Evolutionary conservation across 1,284 basidiomycete species (phyloP), one percentile per base, ranked within the genome.

Genomic region (Pseudomicrostroma phylloplanum): DNA sequence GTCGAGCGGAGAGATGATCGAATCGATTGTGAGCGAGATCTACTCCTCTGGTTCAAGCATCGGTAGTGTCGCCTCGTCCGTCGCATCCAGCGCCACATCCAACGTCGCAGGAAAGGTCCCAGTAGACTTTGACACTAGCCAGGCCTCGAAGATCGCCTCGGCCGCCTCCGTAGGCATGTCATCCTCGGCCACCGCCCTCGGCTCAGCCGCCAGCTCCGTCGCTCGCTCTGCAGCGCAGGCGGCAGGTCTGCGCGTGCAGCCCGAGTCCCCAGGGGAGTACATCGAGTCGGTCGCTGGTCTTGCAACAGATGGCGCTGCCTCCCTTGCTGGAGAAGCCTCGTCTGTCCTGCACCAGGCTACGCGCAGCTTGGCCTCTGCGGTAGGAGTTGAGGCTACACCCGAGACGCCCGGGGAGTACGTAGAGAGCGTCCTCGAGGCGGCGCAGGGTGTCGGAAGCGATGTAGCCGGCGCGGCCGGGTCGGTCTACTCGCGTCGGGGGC

Each of bases 281-380:
- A 48, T 40, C 15, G 54, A 54, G 36, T 48, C 58, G 1, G 60
- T 36, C 13, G 56, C 58, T 23, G 51, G 25, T 62, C 64, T 40
- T 43, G 58, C 15, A 58, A 57, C 59, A 19, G 63, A 43, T 13
- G 59, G 49, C 25, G 26, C 19, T 2, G 39, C 58, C 40, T 53
- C 62, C 11, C 48, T 41, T 21, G 61, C 42, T 40, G 57, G 40
- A 1, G 42, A 48, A 21, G 41, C 51, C 36, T 49, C 60, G 8
- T 57, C 55, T 6, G 26, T 55, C 1, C 43, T 46, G 17, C 36
- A 49, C 30, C n/a, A 57, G 55, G 60, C 55, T 1, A 39, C 43
- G 4, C 55, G 55, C 6, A 51, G 55, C 36, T 26, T 42, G 6
- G 46, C 19, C n/a, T n/a, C n/a, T 11, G 46, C 46, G 12, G 46